Base-by-base conservation (phyloP, 2,329 filamentous ascomycete species). In the Fusarium camptoceras region DNA sequence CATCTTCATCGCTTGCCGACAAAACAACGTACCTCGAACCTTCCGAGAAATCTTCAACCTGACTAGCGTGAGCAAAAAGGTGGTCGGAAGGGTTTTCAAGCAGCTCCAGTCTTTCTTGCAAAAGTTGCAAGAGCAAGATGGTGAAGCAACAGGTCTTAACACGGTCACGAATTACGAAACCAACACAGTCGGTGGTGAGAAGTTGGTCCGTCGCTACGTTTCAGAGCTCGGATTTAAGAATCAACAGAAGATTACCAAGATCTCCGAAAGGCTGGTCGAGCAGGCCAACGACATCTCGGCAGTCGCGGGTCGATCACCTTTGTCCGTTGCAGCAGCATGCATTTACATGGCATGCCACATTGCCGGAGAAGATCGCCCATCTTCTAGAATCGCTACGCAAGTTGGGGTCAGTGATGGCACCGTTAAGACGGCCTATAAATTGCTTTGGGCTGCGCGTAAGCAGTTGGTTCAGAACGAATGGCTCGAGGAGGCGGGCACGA, bases 51-150 rank as follows among this genome's bases (percentile, higher is more conserved):
- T 99, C 76, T 97, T 93, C 82, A 91, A 94, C 66, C 86, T 98
- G 79, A 99, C 96, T 11, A 93, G 93, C 73, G 95, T 99, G 28
- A 91, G 92, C 65, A 98, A 98, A 85, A 98, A 98, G 83, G 97
- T 99, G 78, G 97, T 99, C 69, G 96, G 96, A 24, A 87, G 94
- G 61, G 95, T 95, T 25, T 99, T 98, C 87, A 99, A 99, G 84
- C 86, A 90, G 61, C 86, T 99, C 46, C 94, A 98, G 82, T 90
- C 91, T 73, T 98, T 97, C 82, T 87, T 98, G 76, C 89, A 91
- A 76, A 90, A 90, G 75, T 87, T 91, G 53, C 88, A 93, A 76
- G 90, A 91, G 70, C 77, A 76, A n/a, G 80, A 81, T 11, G 83
- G 84, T 66, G 82, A 85, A 72, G 78, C 81, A 74, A 78, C 76